Percentiles rank a stretch among this genome's conserved stretches.
Conservation (phyloP, 306 rosid species). For the Vigna reflexopilosa region DNA sequence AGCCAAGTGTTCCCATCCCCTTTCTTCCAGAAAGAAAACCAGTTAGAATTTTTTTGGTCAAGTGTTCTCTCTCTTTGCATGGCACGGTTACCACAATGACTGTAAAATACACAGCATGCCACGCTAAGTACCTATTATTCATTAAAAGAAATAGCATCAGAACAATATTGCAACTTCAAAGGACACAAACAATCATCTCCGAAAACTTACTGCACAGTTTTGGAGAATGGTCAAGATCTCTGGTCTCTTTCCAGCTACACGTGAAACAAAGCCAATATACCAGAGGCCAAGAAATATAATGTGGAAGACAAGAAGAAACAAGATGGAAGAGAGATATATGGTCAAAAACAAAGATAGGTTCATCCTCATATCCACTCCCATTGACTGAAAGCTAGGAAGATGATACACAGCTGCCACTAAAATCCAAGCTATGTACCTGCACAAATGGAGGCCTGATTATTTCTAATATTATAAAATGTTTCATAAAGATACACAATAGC, state of each 20-base stretch:
- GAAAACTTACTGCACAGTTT: constrained; percentile 84
- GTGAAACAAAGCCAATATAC: constrained; percentile 96
- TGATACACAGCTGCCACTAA: constrained; percentile 97
- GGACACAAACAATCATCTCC: constrained; percentile 26
- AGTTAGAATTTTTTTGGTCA: constrained; percentile 57
- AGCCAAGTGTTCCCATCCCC: constrained; percentile 88
- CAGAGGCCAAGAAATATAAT: constrained; percentile 87
- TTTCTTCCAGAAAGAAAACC: constrained; percentile 84
- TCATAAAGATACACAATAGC: constrained; percentile 8
- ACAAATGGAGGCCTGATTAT: constrained; percentile 41
- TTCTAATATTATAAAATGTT: constrained; percentile 32
- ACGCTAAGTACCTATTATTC: constrained; percentile 83
- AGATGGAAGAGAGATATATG: constrained; percentile 83
- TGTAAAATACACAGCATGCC: constrained; percentile 98
- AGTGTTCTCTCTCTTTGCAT: constrained; percentile 67
- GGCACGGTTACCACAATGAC: constrained; percentile 96
- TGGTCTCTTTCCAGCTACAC: constrained; percentile 95
- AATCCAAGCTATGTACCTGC: constrained; percentile 94
- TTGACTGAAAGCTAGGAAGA: constrained; percentile 95
- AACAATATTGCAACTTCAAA: constrained; percentile 32
- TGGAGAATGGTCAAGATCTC: constrained; percentile 85
- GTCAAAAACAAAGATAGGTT: constrained; percentile 86
- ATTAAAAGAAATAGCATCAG: constrained; percentile 39
- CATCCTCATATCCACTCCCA: constrained; percentile 99
- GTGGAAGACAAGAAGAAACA: constrained; percentile 89